Conservation (phyloP, 2,329 filamentous ascomycete genomes). For the Shiraia sp. region DNA sequence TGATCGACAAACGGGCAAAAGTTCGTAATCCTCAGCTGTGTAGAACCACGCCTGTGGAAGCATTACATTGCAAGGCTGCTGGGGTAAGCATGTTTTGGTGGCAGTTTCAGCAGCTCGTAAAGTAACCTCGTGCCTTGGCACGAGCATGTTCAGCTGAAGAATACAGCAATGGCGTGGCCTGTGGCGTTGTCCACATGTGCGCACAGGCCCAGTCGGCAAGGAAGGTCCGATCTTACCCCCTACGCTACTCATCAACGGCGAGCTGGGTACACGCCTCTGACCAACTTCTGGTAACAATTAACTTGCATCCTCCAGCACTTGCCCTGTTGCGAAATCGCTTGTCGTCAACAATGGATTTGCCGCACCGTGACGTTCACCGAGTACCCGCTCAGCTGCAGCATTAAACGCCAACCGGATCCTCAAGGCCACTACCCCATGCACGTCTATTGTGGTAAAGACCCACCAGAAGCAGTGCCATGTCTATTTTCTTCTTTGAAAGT, state of each 20-base stretch:
- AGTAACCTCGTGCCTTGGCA: conserved; percentile 26
- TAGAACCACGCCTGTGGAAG: conserved; percentile 35
- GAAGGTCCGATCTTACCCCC: conserved; percentile 22
- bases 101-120: conserved; percentile 27
- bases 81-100: conserved; percentile 30
- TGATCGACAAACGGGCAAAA: conserved; percentile 26
- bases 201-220: conserved; percentile 18
- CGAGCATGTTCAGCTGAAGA: conserved; percentile 37
- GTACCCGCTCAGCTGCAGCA: conserved; percentile 15
- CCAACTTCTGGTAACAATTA: conserved; percentile 9
- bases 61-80: conserved; percentile 38
- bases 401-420: conserved; percentile 23
- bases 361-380: conserved; percentile 6
- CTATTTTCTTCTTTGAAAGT: too few species aligned
- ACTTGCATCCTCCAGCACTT: conserved; percentile 5
- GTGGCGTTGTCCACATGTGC: conserved; percentile 25
- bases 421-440: conserved; percentile 5
- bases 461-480: conserved; percentile 4
- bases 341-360: not conserved
- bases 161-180: conserved; percentile 33
- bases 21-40: conserved; percentile 41
- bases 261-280: conserved; percentile 17
- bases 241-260: conserved; percentile 18
- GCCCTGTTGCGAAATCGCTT: conserved; percentile 8
- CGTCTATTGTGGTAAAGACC: not conserved